Evolutionary conservation across 2,329 filamentous ascomycete genomes (phyloP).

Genomic region (Aplosporella prunicola): DNA sequence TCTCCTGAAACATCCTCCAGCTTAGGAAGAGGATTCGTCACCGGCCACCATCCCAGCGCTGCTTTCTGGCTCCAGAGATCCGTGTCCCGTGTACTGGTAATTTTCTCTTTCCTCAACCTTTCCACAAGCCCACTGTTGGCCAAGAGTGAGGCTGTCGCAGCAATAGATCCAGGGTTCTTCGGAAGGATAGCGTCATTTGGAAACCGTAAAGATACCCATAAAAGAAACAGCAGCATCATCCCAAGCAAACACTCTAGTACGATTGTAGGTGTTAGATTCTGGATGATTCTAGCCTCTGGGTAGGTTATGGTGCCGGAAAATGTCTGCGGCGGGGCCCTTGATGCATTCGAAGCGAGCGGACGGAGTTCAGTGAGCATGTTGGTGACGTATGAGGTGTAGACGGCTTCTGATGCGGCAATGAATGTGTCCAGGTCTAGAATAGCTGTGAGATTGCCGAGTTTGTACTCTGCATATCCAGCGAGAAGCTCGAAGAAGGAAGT

Average conservation of each 20-base stretch:
- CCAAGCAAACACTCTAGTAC: not conserved
- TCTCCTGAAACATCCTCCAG: too few relatives aligned
- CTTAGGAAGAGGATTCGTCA: too few relatives aligned
- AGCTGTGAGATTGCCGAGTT: not conserved
- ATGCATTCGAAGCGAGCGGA: not conserved
- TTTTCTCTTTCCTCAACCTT: not conserved
- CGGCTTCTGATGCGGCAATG: not conserved
- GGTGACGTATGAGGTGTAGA: conserved; percentile 1
- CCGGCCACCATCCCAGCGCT: conserved; percentile 6
- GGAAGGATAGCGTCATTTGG: conserved; percentile 1
- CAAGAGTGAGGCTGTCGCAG: not conserved
- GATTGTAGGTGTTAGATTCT: not conserved
- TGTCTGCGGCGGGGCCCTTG: not conserved
- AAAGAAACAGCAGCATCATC: not conserved
- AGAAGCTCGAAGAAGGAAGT: conserved; percentile 8
- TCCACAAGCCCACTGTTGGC: not conserved
- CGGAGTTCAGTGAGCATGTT: conserved; percentile 8
- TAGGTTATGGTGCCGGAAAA: not conserved
- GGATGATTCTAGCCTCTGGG: not conserved
- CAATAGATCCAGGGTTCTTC: conserved; percentile 4
- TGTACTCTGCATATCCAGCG: not conserved
- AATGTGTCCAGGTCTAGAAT: not conserved
- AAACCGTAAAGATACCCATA: not conserved
- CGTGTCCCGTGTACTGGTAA: not conserved
- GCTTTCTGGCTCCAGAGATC: not conserved